Evolutionary conservation across 176 grass and related monocot species (phyloP).

Genomic region (Hordeum marinum): DNA sequence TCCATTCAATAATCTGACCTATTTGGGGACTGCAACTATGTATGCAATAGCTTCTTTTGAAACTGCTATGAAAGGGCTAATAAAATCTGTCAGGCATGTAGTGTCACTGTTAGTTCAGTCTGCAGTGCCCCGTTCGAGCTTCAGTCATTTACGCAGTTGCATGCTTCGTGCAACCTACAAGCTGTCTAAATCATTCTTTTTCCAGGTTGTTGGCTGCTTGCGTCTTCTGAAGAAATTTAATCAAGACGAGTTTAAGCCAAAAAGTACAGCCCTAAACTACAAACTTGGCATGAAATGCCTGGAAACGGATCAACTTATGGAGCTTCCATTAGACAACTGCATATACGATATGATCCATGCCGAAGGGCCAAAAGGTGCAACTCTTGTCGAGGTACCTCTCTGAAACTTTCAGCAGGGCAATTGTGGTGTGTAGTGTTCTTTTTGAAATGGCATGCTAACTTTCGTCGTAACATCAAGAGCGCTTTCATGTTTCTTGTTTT

Average conservation of each 20-base stretch:
- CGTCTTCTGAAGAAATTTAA: conserved; percentile 76
- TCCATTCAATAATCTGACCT: neutral
- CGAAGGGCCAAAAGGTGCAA: conserved; percentile 77
- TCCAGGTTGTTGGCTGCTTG: conserved; percentile 73
- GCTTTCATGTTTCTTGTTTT: neutral
- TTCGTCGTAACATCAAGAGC: neutral
- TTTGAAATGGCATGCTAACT: neutral
- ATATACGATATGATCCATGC: conserved; percentile 91
- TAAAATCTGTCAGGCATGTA: neutral
- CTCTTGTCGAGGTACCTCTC: conserved; percentile 71
- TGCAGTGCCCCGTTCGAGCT: neutral
- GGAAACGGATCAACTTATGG: conserved; percentile 73
- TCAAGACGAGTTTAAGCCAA: conserved; percentile 72
- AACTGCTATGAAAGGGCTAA: neutral
- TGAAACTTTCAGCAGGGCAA: neutral
- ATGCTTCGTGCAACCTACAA: conserved; percentile 1
- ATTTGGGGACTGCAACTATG: neutral
- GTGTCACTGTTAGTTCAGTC: neutral
- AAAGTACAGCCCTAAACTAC: conserved; percentile 34
- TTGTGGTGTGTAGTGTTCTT: neutral
- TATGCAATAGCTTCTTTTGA: neutral
- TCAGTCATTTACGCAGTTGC: neutral
- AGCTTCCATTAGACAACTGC: conserved; percentile 72
- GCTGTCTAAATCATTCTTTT: neutral
- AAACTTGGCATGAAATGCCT: conserved; percentile 64